These are phyloP conservation scores for Yamadazyma epiphylla DNA, from an alignment of 1,139 yeast species.

Conservation along the genomic window DNA sequence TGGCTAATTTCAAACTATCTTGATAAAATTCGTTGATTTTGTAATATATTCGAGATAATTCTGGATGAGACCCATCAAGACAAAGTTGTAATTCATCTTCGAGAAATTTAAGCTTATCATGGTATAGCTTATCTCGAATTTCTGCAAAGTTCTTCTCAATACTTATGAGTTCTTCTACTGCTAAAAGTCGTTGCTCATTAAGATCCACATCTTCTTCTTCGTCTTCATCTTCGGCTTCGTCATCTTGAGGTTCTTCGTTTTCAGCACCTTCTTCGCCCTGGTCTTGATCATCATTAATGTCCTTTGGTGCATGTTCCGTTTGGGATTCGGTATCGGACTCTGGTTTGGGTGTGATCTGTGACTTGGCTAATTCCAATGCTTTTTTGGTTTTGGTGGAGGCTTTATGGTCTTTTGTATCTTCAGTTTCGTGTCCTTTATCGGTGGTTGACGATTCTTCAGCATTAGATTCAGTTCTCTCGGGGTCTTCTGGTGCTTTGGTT, in stretches of 20 bases:
- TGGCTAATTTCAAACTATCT: slow-evolving; percentile 64
- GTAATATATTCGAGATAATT: slow-evolving; percentile 58
- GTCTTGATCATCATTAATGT: slow-evolving; percentile 9
- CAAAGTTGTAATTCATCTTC: slow-evolving; percentile 86
- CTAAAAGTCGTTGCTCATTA: slow-evolving; percentile 55
- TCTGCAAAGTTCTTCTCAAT: slow-evolving; percentile 86
- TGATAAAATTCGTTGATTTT: slow-evolving; percentile 71
- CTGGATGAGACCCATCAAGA: slow-evolving; percentile 89
- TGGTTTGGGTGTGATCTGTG: slow-evolving; percentile 1
- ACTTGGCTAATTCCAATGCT: neutral
- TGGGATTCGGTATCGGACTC: slow-evolving; percentile 1
- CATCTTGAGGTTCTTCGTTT: slow-evolving; percentile 16
- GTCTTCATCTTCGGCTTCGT: slow-evolving; percentile 23
- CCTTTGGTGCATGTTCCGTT: slow-evolving; percentile 6
- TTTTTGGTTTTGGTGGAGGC: neutral
- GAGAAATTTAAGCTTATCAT: slow-evolving; percentile 67
- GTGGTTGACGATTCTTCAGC: slow-evolving; percentile 9
- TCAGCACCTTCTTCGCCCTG: slow-evolving; percentile 12
- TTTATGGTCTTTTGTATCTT: slow-evolving; percentile 4
- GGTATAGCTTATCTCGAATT: slow-evolving; percentile 72
- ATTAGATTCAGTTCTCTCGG: slow-evolving; percentile 10
- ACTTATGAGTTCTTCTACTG: slow-evolving; percentile 64
- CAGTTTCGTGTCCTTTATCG: slow-evolving; percentile 12
- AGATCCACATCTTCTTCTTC: slow-evolving; percentile 35
- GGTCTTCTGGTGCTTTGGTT: neutral